These are phyloP conservation scores for Kuraishia molischiana DNA, from an alignment of 805 yeast genomes.

Conservation along the genomic window DNA sequence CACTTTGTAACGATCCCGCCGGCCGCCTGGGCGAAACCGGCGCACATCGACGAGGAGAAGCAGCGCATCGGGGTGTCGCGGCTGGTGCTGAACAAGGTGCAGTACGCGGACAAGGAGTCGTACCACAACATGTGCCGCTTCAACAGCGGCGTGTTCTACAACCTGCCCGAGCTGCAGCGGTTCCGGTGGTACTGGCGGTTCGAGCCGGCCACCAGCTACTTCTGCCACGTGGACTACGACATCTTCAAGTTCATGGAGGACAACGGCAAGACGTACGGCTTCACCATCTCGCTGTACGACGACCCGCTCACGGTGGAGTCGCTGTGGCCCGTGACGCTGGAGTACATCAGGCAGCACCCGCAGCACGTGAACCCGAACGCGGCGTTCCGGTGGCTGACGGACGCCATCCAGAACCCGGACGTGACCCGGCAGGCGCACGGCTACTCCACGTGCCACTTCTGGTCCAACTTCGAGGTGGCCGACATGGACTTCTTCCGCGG, in stretches of 20 bases:
- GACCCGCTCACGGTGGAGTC: constrained; percentile 55
- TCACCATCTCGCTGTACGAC: constrained; percentile 62
- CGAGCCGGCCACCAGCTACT: constrained; percentile 67
- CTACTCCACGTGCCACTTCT: constrained; percentile 67
- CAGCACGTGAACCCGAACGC: constrained; percentile 50
- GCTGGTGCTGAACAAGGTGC: constrained; percentile 32
- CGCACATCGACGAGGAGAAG: constrained; percentile 26
- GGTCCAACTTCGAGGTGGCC: constrained; percentile 84
- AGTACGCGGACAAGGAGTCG: constrained; percentile 50
- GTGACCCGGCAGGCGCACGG: constrained; percentile 28
- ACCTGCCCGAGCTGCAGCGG: constrained; percentile 48
- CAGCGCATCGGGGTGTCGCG: constrained; percentile 28
- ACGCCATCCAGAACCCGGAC: constrained; percentile 39
- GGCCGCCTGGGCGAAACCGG: constrained; percentile 41
- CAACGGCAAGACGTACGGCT: constrained; percentile 66
- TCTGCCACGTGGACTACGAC: constrained; percentile 64
- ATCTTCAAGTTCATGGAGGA: constrained; percentile 66
- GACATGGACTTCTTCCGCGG: constrained; percentile 73
- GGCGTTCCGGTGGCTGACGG: constrained; percentile 47
- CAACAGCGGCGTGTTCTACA: constrained; percentile 58
- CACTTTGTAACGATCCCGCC: constrained; percentile 44
- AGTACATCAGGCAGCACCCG: constrained; percentile 48
- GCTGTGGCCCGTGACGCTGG: constrained; percentile 63
- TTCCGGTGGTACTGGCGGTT: constrained; percentile 74
- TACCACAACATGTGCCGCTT: constrained; percentile 85